These are phyloP conservation scores for Lotus japonicus DNA, from an alignment of 306 rosid species.

Conservation along the genomic window DNA sequence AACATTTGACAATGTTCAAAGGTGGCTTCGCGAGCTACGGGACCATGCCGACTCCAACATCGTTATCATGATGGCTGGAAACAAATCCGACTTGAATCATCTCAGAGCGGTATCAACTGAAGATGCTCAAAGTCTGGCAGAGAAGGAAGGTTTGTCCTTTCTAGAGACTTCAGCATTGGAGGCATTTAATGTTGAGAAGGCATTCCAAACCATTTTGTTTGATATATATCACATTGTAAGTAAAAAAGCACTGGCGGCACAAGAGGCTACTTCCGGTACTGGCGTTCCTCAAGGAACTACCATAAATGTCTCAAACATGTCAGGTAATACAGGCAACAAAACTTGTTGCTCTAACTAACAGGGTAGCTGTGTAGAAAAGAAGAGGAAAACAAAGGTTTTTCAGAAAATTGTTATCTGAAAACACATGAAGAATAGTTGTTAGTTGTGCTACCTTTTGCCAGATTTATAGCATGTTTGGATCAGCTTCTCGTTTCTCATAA, in stretches of 20 bases:
- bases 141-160: slow-evolving; percentile 53
- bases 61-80: slow-evolving; percentile 71
- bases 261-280: slow-evolving; percentile 48
- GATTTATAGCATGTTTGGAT: neutral
- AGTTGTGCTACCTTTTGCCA: slow-evolving; percentile 17
- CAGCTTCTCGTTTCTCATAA: neutral
- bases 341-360: slow-evolving; percentile 61
- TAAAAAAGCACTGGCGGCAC: slow-evolving; percentile 77
- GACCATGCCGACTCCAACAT: slow-evolving; percentile 77
- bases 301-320: slow-evolving; percentile 45
- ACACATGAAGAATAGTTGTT: slow-evolving; percentile 21
- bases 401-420: neutral
- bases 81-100: slow-evolving; percentile 65
- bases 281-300: slow-evolving; percentile 67
- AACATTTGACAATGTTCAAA: slow-evolving; percentile 62
- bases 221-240: slow-evolving; percentile 66
- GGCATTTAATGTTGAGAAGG: slow-evolving; percentile 64
- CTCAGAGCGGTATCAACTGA: slow-evolving; percentile 51
- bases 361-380: slow-evolving; percentile 11
- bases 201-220: slow-evolving; percentile 66
- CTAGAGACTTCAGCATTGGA: slow-evolving; percentile 76
- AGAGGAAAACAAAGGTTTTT: slow-evolving; percentile 8
- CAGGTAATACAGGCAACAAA: slow-evolving; percentile 31
- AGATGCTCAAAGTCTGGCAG: slow-evolving; percentile 63
- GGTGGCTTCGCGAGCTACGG: slow-evolving; percentile 80